Base-by-base conservation (phyloP, 495 filamentous ascomycete genomes). In the Aspergillus diversus region DNA sequence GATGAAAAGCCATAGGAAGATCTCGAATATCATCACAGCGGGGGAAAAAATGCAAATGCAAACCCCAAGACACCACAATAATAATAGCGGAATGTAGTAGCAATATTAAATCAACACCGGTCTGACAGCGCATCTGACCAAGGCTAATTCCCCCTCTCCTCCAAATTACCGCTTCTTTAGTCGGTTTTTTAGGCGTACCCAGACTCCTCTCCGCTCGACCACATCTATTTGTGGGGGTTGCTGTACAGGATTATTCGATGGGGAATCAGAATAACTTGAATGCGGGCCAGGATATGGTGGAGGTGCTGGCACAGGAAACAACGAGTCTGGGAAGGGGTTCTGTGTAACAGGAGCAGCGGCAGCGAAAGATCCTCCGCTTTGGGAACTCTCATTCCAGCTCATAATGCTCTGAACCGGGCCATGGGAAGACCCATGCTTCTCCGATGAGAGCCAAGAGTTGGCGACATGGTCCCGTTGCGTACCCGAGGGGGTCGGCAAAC, bases 361-460 rank as follows among this genome's bases (percentile, higher is more conserved):
- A 6, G 11, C 9, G 21, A 27, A 32, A 33, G 43, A 37, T 2
- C 33, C n/a, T 4, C n/a, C 15, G 17, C 27, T 11, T 12, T 9
- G 13, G 42, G 56, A 13, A 7, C 43, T 11, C n/a, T 12, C 39
- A 43, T 42, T 47, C 57, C 57, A 60, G 48, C 32, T 48, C 47
- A 60, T 39, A 7, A 60, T 53, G 33, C 57, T 60, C 33, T 34
- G 57, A n/a, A 60, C 57, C 12, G 57, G 57, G 4, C 16, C 33
- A 17, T 15, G 34, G 34, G 16, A 32, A 12, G 48, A 51, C 34
- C 31, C 32, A 12, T 52, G 57, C 9, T 60, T 60, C 57, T 60
- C 57, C 3, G 57, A 52, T 50, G 47, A 50, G 21, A 33, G 57
- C 57, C 57, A 60, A 35, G 52, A 52, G 15, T 52, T 48, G 33